Evolutionary conservation across 345 rosid species (phyloP).

Genomic region (Odontarrhena argentea): DNA sequence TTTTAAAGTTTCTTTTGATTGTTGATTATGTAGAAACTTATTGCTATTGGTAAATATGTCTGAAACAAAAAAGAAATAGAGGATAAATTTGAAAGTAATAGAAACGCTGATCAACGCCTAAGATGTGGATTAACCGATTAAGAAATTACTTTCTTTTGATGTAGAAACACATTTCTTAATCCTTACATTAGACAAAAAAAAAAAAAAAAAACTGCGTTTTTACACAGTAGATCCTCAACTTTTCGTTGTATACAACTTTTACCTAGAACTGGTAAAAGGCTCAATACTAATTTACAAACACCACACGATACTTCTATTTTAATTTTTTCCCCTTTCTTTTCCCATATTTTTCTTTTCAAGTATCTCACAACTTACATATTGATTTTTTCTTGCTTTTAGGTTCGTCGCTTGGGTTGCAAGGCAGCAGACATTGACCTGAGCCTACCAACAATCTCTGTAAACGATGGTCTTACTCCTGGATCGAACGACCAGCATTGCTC

Average conservation of each 20-base stretch:
- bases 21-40: no score
- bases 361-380: conserved; percentile 22
- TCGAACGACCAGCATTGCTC: conserved; percentile 89
- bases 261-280: conserved; percentile 29
- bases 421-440: conserved; percentile 58
- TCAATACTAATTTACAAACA: conserved; percentile 30
- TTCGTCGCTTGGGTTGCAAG: conserved; percentile 54
- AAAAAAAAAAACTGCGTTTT: neutral
- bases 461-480: conserved; percentile 70
- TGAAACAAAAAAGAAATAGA: neutral
- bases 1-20: neutral
- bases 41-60: no score
- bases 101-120: no score
- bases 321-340: neutral
- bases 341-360: neutral
- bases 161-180: conserved; percentile 11
- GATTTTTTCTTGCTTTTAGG: conserved; percentile 6
- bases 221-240: conserved; percentile 14
- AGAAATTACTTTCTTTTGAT: neutral
- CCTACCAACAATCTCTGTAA: conserved; percentile 71
- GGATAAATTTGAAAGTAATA: no score
- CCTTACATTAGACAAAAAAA: neutral
- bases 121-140: no score
- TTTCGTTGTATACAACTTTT: conserved; percentile 24
- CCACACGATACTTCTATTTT: conserved; percentile 2